phyloP scores from a whole-genome alignment of 116 monocot genomes.

The Dioscorea cayenensis region DNA sequence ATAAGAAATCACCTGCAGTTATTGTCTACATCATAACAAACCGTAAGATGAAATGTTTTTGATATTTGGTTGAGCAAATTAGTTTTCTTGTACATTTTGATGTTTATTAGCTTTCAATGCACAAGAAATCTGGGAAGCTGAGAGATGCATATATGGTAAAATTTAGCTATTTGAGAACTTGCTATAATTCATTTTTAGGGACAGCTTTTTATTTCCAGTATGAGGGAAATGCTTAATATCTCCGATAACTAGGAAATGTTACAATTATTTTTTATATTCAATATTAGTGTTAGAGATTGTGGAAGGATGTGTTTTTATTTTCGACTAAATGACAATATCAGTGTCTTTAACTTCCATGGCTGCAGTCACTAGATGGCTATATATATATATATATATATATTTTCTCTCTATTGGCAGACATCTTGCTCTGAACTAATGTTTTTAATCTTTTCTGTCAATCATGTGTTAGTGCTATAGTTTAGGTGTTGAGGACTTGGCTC shows the following conservation, averaged over 20 bases:
- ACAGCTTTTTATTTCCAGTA: not conserved
- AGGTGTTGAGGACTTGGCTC: slow-evolving; percentile 67
- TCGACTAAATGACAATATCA: not conserved
- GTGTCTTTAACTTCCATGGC: not conserved
- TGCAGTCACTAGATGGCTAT: not conserved
- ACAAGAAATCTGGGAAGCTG: too few relatives aligned
- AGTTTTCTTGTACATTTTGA: too few relatives aligned
- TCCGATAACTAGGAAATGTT: not conserved
- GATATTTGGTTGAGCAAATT: too few relatives aligned
- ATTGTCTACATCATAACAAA: too few relatives aligned
- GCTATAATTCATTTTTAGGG: not conserved
- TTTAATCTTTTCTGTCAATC: not conserved
- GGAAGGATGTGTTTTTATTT: not conserved
- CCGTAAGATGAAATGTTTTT: too few relatives aligned
- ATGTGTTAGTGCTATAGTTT: slow-evolving; percentile 65
- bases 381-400: not conserved
- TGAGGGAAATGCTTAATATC: not conserved
- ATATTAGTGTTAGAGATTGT: not conserved
- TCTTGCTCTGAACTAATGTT: not conserved
- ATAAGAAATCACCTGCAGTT: too few relatives aligned
- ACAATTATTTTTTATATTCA: not conserved
- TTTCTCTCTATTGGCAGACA: not conserved
- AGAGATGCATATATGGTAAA: not conserved
- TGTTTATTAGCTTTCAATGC: too few relatives aligned
- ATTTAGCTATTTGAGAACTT: too few relatives aligned